Conservation (phyloP, 805 yeast species). For the Soucietia sequanensis region DNA sequence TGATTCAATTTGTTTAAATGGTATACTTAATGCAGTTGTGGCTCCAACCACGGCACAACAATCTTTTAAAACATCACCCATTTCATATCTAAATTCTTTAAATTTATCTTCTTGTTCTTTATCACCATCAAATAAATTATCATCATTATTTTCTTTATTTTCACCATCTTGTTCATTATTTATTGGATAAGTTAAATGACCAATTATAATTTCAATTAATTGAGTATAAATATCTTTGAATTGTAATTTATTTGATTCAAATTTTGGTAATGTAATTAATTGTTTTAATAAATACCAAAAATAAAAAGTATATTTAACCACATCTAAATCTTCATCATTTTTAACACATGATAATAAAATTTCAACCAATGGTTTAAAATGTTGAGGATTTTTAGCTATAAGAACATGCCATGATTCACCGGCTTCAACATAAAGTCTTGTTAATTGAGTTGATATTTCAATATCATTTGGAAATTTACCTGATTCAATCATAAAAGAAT, state of each 20-base stretch:
- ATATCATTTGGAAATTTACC: constrained; percentile 53
- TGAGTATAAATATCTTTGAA: constrained; percentile 56
- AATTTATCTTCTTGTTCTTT: constrained; percentile 88
- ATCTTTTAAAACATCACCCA: constrained; percentile 97
- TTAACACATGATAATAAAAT: constrained; percentile 69
- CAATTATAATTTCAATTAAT: constrained; percentile 59
- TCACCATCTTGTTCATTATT: too few species aligned
- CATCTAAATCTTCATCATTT: constrained; percentile 80
- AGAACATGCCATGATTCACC: constrained; percentile 95
- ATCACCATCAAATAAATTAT: constrained; percentile 57
- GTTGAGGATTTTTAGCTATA: constrained; percentile 68
- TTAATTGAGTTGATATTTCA: constrained; percentile 65
- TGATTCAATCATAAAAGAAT: constrained; percentile 42
- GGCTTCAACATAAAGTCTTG: constrained; percentile 83
- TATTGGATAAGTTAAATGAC: constrained; percentile 74
- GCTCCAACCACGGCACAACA: constrained; percentile 92
- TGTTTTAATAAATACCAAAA: constrained; percentile 88
- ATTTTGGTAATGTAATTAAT: constrained; percentile 59
- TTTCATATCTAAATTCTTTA: constrained; percentile 89
- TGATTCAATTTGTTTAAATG: constrained; percentile 59
- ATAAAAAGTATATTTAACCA: constrained; percentile 85
- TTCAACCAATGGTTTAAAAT: constrained; percentile 71
- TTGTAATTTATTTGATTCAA: constrained; percentile 48
- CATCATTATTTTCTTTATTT: too few species aligned
- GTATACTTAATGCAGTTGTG: constrained; percentile 63